Conservation (phyloP, 2,329 filamentous ascomycete species). For the Alternaria ventricosa region DNA sequence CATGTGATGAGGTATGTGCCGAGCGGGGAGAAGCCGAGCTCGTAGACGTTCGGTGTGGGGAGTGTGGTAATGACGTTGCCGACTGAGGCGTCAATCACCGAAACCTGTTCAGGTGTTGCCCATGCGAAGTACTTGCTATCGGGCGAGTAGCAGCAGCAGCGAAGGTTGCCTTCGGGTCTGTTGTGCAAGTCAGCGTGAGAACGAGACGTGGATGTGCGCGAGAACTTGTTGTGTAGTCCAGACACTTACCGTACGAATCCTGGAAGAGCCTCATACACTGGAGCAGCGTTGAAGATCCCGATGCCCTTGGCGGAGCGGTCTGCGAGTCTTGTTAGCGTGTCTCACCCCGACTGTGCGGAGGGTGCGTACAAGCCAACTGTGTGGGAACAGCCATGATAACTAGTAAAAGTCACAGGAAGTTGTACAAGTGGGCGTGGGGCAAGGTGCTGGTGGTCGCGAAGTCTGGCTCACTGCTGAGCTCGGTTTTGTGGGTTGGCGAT, state of each 20-base stretch:
- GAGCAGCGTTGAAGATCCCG: constrained; percentile 89
- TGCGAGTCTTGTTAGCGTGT: constrained; percentile 39
- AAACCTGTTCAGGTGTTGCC: constrained; percentile 84
- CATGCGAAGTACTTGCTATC: constrained; percentile 97
- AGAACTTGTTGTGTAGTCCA: not conserved
- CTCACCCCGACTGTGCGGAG: not conserved
- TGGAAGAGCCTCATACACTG: constrained; percentile 82
- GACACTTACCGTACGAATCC: constrained; percentile 69
- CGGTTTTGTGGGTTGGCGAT: constrained; percentile 34
- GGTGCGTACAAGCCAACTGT: constrained; percentile 82
- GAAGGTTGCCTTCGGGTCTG: constrained; percentile 90
- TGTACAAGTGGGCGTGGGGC: constrained; percentile 32
- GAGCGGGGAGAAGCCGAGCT: constrained; percentile 90
- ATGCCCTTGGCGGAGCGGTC: constrained; percentile 96
- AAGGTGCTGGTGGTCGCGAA: constrained; percentile 43
- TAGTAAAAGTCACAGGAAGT: constrained; percentile 81
- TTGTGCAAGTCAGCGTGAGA: constrained; percentile 15
- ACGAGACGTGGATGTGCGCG: not conserved
- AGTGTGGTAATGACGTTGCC: constrained; percentile 78
- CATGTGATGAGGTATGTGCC: constrained; percentile 96
- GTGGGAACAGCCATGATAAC: constrained; percentile 92
- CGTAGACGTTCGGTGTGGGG: constrained; percentile 83
- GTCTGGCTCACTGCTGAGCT: constrained; percentile 32
- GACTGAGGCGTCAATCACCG: constrained; percentile 79
- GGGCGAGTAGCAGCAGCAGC: constrained; percentile 93